A percentile compares a stretch with the other conserved stretches of the same genome.
Conservation (phyloP, 1,284 basidiomycete genomes). For the Wallemia mellicola region DNA sequence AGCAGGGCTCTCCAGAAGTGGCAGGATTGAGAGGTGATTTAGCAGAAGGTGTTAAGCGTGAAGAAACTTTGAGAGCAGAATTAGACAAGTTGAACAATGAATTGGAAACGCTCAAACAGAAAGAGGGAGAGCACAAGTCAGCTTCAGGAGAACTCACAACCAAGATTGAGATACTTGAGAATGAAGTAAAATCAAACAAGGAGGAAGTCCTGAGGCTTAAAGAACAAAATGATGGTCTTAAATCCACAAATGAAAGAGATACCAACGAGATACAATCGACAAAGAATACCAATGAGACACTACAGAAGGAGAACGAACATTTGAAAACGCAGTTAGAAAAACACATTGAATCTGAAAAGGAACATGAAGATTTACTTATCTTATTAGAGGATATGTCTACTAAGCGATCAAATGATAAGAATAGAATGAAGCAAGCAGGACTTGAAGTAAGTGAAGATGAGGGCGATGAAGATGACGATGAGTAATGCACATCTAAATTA, state of each 20-base stretch:
- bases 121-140: not conserved
- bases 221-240: not conserved
- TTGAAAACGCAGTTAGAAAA: slow-evolving; percentile 33
- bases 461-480: slow-evolving; percentile 38
- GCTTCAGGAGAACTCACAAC: not conserved
- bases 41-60: not conserved
- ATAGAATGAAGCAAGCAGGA: slow-evolving; percentile 33
- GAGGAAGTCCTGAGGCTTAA: not conserved
- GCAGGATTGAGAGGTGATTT: not conserved
- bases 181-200: too few species aligned
- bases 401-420: slow-evolving; percentile 61
- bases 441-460: slow-evolving; percentile 77
- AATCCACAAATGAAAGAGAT: not conserved
- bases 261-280: not conserved
- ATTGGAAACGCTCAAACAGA: not conserved
- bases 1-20: not conserved
- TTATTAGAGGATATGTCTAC: slow-evolving; percentile 66
- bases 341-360: slow-evolving; percentile 54
- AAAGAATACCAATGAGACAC: not conserved
- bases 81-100: not conserved
- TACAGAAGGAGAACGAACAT: slow-evolving; percentile 10
- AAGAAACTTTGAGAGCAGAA: not conserved
- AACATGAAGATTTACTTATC: slow-evolving; percentile 79
- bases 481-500: too few species aligned
- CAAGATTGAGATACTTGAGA: too few species aligned